Evolutionary conservation across 139 green algal genomes (phyloP).

Genomic region (Coccomyxa sp.): DNA sequence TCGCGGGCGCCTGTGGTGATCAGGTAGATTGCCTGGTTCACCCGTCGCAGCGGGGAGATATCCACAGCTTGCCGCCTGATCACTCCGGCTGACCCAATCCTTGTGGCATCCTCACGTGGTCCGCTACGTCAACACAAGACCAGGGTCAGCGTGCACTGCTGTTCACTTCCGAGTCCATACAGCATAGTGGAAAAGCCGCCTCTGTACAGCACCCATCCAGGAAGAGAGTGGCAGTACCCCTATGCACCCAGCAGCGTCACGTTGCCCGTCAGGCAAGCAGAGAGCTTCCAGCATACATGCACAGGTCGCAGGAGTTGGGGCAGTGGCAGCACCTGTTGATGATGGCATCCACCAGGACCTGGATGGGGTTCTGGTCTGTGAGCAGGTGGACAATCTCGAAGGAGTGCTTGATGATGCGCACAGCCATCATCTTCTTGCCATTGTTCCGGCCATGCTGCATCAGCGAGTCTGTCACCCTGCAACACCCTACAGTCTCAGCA

Average conservation of each 20-base stretch:
- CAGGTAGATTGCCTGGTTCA: conserved; percentile 98
- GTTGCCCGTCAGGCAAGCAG: no score
- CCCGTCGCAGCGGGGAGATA: conserved; percentile 97
- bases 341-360: conserved; percentile 97
- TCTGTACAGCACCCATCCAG: no score
- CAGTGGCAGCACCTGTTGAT: conserved; percentile 87
- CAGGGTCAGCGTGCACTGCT: no score
- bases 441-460: conserved; percentile 99
- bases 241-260: no score
- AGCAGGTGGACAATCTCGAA: conserved; percentile 99
- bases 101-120: conserved; percentile 96
- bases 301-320: no score
- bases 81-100: conserved; percentile 96
- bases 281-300: no score
- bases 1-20: conserved; percentile 94
- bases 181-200: no score
- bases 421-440: conserved; percentile 99
- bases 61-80: conserved; percentile 97
- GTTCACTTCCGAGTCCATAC: no score
- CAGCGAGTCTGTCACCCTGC: conserved; percentile 86
- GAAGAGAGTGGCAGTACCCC: no score
- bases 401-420: conserved; percentile 95
- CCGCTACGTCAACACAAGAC: conserved; percentile 55
- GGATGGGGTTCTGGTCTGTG: conserved; percentile 98
- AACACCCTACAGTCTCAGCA: no score